A percentile compares a stretch with the other conserved stretches of the same genome.
Conservation (phyloP, 345 rosid species). For the Sisymbrium altissimum region DNA sequence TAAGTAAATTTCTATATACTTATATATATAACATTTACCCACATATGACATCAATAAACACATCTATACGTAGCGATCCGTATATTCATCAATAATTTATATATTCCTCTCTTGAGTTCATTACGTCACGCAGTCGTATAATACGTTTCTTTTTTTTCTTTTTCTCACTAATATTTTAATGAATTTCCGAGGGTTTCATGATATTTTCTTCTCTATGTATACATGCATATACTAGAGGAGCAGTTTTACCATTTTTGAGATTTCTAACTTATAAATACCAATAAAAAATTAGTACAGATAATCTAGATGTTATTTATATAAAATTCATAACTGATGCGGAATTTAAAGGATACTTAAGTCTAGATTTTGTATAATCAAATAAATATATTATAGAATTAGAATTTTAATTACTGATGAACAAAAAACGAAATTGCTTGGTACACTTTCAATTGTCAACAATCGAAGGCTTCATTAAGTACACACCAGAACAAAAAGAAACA, state of each 20-base stretch:
- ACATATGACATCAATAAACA: slow-evolving; percentile 14
- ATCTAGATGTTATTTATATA: background rate
- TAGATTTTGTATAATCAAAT: background rate
- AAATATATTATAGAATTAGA: background rate
- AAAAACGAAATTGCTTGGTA: background rate
- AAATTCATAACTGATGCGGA: background rate
- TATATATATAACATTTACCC: slow-evolving; percentile 5
- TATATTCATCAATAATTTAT: background rate
- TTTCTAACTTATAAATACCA: background rate
- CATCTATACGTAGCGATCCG: slow-evolving; percentile 5
- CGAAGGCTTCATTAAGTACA: background rate
- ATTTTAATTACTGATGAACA: background rate
- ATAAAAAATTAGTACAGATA: background rate
- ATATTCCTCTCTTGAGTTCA: slow-evolving; percentile 9
- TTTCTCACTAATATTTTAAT: background rate
- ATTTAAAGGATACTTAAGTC: background rate
- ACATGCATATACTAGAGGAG: background rate
- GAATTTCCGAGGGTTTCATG: slow-evolving; percentile 7
- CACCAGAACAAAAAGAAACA: background rate
- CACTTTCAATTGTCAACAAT: background rate
- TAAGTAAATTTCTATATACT: slow-evolving; percentile 17
- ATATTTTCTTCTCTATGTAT: background rate
- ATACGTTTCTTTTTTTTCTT: too few species aligned
- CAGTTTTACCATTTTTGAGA: slow-evolving; percentile 12
- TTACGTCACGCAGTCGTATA: background rate